Percentiles rank a stretch among this genome's conserved stretches.
phyloP scores from a whole-genome alignment of 208 protist genomes.

The Trypanosoma boissoni region DNA sequence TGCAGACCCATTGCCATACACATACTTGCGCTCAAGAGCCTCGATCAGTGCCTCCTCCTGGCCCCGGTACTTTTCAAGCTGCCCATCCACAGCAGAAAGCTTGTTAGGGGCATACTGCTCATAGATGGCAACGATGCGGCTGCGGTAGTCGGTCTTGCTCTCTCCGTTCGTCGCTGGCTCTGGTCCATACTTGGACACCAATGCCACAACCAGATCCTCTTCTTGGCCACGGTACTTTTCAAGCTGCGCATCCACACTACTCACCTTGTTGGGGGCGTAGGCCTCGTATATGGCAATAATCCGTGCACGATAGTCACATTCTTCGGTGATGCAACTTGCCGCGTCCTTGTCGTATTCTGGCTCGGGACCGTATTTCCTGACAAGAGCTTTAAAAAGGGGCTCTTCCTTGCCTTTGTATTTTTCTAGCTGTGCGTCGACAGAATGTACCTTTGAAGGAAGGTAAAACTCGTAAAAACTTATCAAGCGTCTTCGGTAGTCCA shows the following conservation, averaged over 20 bases:
- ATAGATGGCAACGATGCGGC: slow-evolving; percentile 28
- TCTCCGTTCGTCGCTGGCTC: not conserved
- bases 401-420: slow-evolving; percentile 32
- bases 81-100: slow-evolving; percentile 26
- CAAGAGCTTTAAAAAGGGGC: slow-evolving; percentile 24
- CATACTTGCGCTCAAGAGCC: slow-evolving; percentile 30
- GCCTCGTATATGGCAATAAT: not conserved
- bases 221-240: slow-evolving; percentile 34
- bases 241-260: slow-evolving; percentile 22
- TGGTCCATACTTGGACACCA: slow-evolving; percentile 23
- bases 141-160: slow-evolving; percentile 5
- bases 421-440: slow-evolving; percentile 29
- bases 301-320: not conserved
- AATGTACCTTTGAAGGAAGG: slow-evolving; percentile 27
- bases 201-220: slow-evolving; percentile 27
- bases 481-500: slow-evolving; percentile 21
- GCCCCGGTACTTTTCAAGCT: slow-evolving; percentile 32
- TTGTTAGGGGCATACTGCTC: slow-evolving; percentile 31
- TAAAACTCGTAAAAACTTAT: slow-evolving; percentile 28
- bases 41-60: slow-evolving; percentile 26
- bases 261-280: slow-evolving; percentile 29
- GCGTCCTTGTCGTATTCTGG: not conserved
- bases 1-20: not conserved
- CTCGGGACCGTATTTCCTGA: slow-evolving; percentile 23
- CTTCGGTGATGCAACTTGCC: not conserved